phyloP scores from a whole-genome alignment of 768 basidiomycete genomes.

The Amanita pseudoporphyria region DNA sequence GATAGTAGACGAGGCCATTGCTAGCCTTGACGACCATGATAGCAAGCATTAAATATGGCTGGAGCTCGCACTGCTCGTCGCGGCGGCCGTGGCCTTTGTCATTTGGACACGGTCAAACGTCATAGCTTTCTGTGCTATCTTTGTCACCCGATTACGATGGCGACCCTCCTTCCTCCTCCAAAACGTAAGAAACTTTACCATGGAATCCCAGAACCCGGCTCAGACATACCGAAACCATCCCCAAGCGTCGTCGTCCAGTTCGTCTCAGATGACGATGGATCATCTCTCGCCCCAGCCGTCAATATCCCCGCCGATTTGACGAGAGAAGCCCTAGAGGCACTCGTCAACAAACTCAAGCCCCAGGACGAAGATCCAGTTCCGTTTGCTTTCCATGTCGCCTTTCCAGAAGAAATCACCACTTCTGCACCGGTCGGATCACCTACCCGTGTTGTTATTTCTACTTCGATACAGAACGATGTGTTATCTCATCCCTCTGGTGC shows the following conservation, averaged over 20 bases:
- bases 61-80: too few species aligned
- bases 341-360: constrained; percentile 81
- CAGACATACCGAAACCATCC: constrained; percentile 31
- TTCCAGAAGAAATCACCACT: constrained; percentile 41
- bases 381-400: constrained; percentile 80
- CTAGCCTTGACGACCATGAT: not conserved
- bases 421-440: constrained; percentile 39
- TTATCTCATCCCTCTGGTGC: constrained; percentile 60
- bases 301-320: constrained; percentile 83
- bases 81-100: too few species aligned
- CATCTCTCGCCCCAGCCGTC: constrained; percentile 75
- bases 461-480: constrained; percentile 77
- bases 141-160: constrained; percentile 37
- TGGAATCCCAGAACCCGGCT: constrained; percentile 56
- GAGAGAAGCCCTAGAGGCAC: constrained; percentile 71
- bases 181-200: constrained; percentile 82
- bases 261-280: constrained; percentile 80
- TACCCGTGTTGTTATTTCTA: constrained; percentile 74
- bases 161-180: constrained; percentile 78
- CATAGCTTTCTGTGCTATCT: too few species aligned
- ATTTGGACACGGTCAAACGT: too few species aligned
- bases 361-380: constrained; percentile 79
- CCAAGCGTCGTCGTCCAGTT: constrained; percentile 81
- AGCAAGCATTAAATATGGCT: not conserved
- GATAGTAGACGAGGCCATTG: constrained; percentile 18